Base-by-base conservation (phyloP, 441 rosid genomes). In the Erodium moschatum region DNA sequence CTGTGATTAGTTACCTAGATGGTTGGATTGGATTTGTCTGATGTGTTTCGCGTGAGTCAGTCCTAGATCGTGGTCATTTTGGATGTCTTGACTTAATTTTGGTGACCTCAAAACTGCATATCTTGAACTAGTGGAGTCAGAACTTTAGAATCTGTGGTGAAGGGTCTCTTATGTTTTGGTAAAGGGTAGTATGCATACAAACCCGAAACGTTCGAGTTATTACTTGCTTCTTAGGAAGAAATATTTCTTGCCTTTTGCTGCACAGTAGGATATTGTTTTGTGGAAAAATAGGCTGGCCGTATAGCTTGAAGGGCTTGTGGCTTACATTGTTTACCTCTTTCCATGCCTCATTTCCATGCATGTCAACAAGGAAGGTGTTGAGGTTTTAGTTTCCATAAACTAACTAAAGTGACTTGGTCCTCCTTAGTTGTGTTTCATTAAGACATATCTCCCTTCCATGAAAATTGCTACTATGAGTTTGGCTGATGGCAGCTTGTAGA, bases 101-200 rank as follows among this genome's bases (percentile, higher is more conserved):
- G 29, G 63, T 16, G 63, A 18, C 24, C 18, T 56, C 27, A 56
- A 56, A 56, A 19, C 63, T 18, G 63, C 24, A 54, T 54, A 56
- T 56, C 63, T 19, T 16, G 29, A 56, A 8, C 24, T 44, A 3
- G 50, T 44, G 50, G 50, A 44, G 8, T 56, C 27, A 56, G 24
- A 56, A 56, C 63, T 56, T 8, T 56, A 56, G 27, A 56, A 56
- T 56, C 13, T 56, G 13, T 56, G 63, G 29, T 56, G 13, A 56
- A 56, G 63, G 63, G 63, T 19, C 12, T 56, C 63, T 56, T 44
- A 44, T 56, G 63, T 56, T 56, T 56, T 56, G 27, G 20, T 56
- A 56, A 9, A 56, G 24, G 63, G 16, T 56, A 56, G 16, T 56
- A 56, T 56, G 62, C 62, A 18, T 16, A 19, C 16, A 56, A 56